A percentile compares a stretch with the other conserved stretches of the same genome.
These are phyloP conservation scores for Pichia scutulata DNA, from an alignment of 805 yeast genomes.

Conservation along the genomic window DNA sequence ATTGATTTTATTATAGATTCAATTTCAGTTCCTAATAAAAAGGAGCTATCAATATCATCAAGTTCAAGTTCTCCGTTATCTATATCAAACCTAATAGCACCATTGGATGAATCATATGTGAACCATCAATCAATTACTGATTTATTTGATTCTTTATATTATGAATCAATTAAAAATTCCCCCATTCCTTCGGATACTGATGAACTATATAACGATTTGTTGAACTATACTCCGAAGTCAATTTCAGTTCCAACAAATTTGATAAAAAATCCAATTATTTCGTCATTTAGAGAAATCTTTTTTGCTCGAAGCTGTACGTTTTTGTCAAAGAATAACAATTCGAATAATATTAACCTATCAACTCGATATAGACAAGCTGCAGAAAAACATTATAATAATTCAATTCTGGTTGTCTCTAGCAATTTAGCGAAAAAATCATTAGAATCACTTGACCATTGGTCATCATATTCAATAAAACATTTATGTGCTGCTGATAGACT, in stretches of 20 bases:
- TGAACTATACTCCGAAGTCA: conserved; percentile 25
- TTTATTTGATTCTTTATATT: conserved; percentile 21
- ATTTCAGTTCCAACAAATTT: conserved; percentile 17
- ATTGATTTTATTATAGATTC: conserved; percentile 11
- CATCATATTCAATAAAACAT: conserved; percentile 34
- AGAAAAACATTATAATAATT: conserved; percentile 20
- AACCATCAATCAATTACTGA: conserved; percentile 16
- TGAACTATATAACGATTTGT: conserved; percentile 12
- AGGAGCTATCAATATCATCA: background rate
- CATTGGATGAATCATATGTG: background rate
- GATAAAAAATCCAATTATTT: conserved; percentile 7
- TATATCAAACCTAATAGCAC: background rate
- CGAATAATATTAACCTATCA: conserved; percentile 13
- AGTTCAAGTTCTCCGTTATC: background rate
- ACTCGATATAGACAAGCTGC: conserved; percentile 17
- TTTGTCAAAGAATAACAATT: conserved; percentile 23
- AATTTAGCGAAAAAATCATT: background rate
- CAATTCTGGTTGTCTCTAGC: conserved; percentile 17
- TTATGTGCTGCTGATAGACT: conserved; percentile 32
- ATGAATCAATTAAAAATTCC: conserved; percentile 5
- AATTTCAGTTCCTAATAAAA: background rate
- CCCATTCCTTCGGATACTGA: background rate
- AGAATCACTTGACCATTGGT: conserved; percentile 24
- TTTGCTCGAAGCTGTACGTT: conserved; percentile 34
- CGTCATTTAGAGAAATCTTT: conserved; percentile 28